These are phyloP conservation scores for Graphiopsis chlorocephala DNA, from an alignment of 2,329 filamentous ascomycete species.

Conservation along the genomic window DNA sequence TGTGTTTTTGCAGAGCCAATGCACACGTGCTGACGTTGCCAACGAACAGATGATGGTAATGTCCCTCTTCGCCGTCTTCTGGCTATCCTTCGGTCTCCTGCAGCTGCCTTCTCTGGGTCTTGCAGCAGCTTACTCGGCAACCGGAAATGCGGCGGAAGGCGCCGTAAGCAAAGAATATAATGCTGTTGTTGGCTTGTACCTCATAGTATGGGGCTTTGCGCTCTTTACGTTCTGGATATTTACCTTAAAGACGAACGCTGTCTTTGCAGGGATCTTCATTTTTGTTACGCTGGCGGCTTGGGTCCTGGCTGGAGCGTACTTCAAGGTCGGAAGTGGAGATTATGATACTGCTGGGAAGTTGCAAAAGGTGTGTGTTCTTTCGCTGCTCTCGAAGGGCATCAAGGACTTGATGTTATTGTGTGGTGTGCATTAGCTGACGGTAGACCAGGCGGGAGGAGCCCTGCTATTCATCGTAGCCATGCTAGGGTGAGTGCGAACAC, in stretches of 20 bases:
- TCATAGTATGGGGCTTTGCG: neutral
- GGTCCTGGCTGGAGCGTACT: conserved; percentile 50
- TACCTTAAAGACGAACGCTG: neutral
- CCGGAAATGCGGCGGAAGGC: conserved; percentile 44
- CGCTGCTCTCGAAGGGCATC: neutral
- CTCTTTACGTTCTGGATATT: neutral
- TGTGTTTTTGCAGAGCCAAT: neutral
- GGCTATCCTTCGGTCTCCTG: conserved; percentile 52
- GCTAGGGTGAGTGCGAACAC: neutral
- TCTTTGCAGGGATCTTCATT: conserved; percentile 33
- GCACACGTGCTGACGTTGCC: neutral
- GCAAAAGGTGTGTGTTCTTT: conserved; percentile 42
- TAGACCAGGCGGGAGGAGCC: neutral
- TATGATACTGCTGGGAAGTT: conserved; percentile 42
- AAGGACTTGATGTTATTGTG: neutral
- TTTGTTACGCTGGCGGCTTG: conserved; percentile 47
- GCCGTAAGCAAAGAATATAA: conserved; percentile 47
- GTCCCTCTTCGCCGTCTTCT: conserved; percentile 53
- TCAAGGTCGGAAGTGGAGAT: conserved; percentile 46
- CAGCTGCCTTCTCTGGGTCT: conserved; percentile 51
- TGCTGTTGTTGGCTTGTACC: conserved; percentile 43
- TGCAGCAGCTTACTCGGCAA: conserved; percentile 43
- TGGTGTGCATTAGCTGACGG: neutral
- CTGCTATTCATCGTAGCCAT: neutral
- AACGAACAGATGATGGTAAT: conserved; percentile 49